These are phyloP conservation scores for Alternaria incomplexa DNA, from an alignment of 2,329 filamentous ascomycete species.

Conservation along the genomic window DNA sequence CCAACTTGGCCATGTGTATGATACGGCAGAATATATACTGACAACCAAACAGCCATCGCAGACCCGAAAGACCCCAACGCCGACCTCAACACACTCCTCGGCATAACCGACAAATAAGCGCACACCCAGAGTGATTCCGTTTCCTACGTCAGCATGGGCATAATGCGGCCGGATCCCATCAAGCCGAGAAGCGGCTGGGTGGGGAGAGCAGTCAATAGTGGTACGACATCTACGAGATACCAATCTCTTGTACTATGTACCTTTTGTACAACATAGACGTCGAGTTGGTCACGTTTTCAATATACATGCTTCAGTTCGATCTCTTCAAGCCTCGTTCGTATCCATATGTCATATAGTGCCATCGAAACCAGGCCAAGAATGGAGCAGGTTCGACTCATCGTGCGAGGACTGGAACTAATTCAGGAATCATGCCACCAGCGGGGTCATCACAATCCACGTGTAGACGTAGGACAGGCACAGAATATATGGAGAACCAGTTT, in stretches of 20 bases:
- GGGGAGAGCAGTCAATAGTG: conserved; percentile 24
- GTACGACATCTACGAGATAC: conserved; percentile 29
- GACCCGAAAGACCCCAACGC: conserved; percentile 88
- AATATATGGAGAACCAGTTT: not conserved
- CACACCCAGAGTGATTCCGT: not conserved
- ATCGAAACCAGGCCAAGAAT: not conserved
- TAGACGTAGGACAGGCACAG: not conserved
- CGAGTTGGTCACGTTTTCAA: conserved; percentile 44
- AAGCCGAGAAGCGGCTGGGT: conserved; percentile 18
- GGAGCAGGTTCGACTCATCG: rapidly evolving
- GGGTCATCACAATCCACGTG: not conserved
- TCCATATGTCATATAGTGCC: no score
- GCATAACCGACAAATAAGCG: conserved; percentile 46
- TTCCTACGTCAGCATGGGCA: conserved; percentile 33
- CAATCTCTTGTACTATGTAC: conserved; percentile 49
- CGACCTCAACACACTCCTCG: conserved; percentile 76
- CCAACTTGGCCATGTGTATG: not conserved
- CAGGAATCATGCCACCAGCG: not conserved
- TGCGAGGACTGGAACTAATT: not conserved
- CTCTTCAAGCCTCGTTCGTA: not conserved
- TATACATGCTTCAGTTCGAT: conserved; percentile 36
- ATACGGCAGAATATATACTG: not conserved
- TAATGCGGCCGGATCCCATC: conserved; percentile 21
- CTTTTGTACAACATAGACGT: conserved; percentile 51
- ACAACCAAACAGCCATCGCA: conserved; percentile 53